Conservation (phyloP, 208 protist genomes). For the Trypanosoma boissoni region DNA sequence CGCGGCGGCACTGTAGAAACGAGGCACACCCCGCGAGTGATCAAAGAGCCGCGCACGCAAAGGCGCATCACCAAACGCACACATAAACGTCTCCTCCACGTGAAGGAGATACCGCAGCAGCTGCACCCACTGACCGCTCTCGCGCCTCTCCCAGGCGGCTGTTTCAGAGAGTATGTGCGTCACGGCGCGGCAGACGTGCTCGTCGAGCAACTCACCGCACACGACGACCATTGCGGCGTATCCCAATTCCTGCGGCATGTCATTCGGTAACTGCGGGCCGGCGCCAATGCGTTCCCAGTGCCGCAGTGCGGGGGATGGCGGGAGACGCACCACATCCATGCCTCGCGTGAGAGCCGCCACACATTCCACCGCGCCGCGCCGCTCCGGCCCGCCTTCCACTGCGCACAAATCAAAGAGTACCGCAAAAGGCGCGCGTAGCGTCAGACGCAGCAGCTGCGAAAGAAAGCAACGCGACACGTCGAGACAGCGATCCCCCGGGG, state of each 20-base stretch:
- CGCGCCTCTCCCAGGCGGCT: neutral
- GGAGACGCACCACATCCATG: slow-evolving; percentile 7
- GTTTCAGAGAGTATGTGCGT: slow-evolving; percentile 3
- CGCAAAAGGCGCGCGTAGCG: neutral
- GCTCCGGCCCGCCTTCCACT: too few relatives aligned
- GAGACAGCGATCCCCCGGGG: neutral
- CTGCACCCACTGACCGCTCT: slow-evolving; percentile 6
- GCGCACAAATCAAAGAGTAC: neutral
- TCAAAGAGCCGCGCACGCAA: slow-evolving; percentile 7
- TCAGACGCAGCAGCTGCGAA: neutral
- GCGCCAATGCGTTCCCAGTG: slow-evolving; percentile 10
- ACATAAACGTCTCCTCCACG: slow-evolving; percentile 8
- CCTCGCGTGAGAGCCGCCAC: slow-evolving; percentile 1
- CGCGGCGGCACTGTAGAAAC: slow-evolving; percentile 17
- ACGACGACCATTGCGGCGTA: slow-evolving; percentile 1
- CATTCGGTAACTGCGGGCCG: neutral
- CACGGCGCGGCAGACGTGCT: neutral
- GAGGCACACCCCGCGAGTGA: neutral
- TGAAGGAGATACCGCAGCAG: slow-evolving; percentile 11
- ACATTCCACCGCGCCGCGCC: neutral
- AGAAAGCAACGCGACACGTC: neutral
- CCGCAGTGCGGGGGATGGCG: neutral
- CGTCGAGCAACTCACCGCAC: slow-evolving; percentile 8
- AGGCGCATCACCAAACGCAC: neutral
- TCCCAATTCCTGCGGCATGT: slow-evolving; percentile 8